These are phyloP conservation scores for Nigrospora osmanthi DNA, from an alignment of 2,329 filamentous ascomycete species.

Conservation along the genomic window DNA sequence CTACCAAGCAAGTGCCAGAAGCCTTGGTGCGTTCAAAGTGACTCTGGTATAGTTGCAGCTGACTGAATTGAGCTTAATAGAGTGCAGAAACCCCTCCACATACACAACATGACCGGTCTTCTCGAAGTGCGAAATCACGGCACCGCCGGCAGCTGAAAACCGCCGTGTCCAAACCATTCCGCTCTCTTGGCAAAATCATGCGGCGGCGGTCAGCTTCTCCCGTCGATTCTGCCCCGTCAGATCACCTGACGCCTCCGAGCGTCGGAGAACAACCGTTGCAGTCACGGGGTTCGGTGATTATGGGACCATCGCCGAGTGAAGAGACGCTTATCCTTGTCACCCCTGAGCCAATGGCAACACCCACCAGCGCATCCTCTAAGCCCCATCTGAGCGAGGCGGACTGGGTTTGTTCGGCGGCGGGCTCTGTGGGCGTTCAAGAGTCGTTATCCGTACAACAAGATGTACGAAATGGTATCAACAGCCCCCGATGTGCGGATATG, in stretches of 20 bases:
- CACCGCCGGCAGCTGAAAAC: constrained; percentile 3
- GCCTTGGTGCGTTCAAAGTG: neutral
- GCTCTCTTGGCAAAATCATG: constrained; percentile 12
- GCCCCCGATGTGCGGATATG: too few species aligned
- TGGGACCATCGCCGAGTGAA: constrained; percentile 18
- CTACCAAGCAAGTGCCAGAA: constrained; percentile 2
- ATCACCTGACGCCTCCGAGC: constrained; percentile 14
- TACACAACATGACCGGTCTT: too few species aligned
- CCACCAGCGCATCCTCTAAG: too few species aligned
- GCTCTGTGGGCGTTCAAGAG: too few species aligned
- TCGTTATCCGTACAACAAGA: too few species aligned
- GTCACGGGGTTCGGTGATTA: constrained; percentile 17
- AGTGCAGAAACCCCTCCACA: too few species aligned
- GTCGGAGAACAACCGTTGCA: constrained; percentile 17
- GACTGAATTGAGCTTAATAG: too few species aligned
- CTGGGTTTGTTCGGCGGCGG: too few species aligned
- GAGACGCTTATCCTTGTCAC: constrained; percentile 20
- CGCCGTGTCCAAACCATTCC: constrained; percentile 12
- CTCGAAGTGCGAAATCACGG: too few species aligned
- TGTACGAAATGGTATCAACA: too few species aligned
- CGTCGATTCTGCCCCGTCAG: constrained; percentile 15
- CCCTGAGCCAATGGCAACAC: constrained; percentile 10
- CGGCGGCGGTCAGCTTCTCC: constrained; percentile 14
- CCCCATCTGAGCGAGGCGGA: too few species aligned
- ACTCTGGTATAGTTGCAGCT: too few species aligned